Conservation (phyloP, 805 yeast genomes). For the Lipomyces yamanashiensis region DNA sequence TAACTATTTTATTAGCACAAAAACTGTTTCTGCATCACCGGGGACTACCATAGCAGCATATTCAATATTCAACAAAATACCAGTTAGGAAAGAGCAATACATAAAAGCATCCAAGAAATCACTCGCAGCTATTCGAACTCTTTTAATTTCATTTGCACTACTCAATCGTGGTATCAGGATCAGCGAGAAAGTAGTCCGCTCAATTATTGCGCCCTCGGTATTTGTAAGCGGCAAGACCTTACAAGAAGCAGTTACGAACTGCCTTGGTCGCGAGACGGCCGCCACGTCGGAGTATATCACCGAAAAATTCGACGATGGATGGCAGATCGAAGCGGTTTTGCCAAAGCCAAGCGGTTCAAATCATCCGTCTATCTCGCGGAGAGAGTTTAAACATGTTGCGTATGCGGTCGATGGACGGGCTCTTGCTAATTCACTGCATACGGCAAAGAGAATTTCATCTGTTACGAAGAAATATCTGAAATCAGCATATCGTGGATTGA, state of each 20-base stretch:
- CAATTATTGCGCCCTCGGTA: conserved; percentile 10
- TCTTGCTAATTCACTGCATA: conserved; percentile 70
- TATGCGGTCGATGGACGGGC: conserved; percentile 76
- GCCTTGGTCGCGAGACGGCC: conserved; percentile 22
- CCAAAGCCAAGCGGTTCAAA: conserved; percentile 9
- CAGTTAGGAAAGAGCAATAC: conserved; percentile 63
- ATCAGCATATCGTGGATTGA: conserved; percentile 69
- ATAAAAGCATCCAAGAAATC: conserved; percentile 67
- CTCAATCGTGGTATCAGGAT: conserved; percentile 20
- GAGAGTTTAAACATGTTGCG: conserved; percentile 19
- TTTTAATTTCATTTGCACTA: conserved; percentile 48
- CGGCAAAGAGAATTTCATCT: conserved; percentile 45
- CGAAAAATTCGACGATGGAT: conserved; percentile 6
- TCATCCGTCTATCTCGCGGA: background rate
- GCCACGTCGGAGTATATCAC: conserved; percentile 11
- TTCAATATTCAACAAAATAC: conserved; percentile 75
- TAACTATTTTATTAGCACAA: conserved; percentile 38
- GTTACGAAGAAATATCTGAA: conserved; percentile 58
- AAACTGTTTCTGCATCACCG: conserved; percentile 72
- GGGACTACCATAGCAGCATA: conserved; percentile 79
- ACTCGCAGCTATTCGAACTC: conserved; percentile 65
- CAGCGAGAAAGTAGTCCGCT: conserved; percentile 15
- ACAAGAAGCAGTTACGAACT: conserved; percentile 16
- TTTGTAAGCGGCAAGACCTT: conserved; percentile 20
- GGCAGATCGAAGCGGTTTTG: conserved; percentile 26